Base-by-base conservation (phyloP, 106 monocot genomes). In the Narthecium ossifragum region DNA sequence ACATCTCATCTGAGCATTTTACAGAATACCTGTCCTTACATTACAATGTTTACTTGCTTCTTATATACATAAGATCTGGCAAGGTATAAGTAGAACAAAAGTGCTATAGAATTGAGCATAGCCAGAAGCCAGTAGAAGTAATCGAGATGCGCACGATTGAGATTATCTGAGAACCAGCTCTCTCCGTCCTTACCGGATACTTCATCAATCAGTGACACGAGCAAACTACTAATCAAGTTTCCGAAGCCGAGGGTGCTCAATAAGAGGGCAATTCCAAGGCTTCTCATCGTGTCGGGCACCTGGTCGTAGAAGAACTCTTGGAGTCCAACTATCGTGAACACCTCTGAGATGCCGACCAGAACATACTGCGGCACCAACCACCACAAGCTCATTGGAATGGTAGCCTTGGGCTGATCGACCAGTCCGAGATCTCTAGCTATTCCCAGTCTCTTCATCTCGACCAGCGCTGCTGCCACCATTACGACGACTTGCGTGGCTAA, bases 231-330 rank as follows among this genome's bases (percentile, higher is more conserved):
- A 13, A 83, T 70, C 36, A 83, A 78, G 38, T 24, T 63, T 11
- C 78, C 83, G 0, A 78, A 56, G 28, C 74, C 83, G 24, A 74
- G 58, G 23, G 78, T 74, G 59, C 83, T 78, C 24, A 74, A 31
- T 24, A 67, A 78, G 24, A 78, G 55, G 6, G 83, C 78, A n/a
- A 83, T 62, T 8, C 83, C 74, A 0, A 83, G 56, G 48, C 83
- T 83, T 34, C 83, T 73, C 34, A 83, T 24, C 28, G 46, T 45
- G 49, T 78, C 70, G 9, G 78, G 78, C 33, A 83, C 67, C 54
- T 83, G 83, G 53, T 74, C 78, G 22, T 83, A 83, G 70, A 74
- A 78, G 33, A 83, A 78, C 45, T 83, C 78, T 43, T 78, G 83
- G 33, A 83, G 23, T 6, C 83, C 78, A 46, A 83, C 70, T 30